Base-by-base conservation (phyloP, 805 yeast species). In the Candida nemodendra region DNA sequence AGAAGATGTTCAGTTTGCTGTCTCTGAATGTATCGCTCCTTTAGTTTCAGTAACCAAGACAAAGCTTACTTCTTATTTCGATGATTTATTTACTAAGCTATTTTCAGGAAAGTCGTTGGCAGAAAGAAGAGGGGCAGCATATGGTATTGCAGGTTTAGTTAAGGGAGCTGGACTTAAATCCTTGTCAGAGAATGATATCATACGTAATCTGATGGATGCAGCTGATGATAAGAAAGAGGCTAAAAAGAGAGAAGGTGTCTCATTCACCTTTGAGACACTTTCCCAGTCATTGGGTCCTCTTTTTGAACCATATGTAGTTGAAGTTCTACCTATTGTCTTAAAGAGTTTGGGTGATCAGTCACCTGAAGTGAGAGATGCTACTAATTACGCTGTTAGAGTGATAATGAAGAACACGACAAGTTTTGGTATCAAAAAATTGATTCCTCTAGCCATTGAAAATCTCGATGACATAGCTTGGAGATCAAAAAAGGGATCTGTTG, bases 401-500 rank as follows among this genome's bases (percentile, higher is more conserved):
- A 84, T 93, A 45, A 93, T 93, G 99, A 78, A 82, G 36, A 76
- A 81, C 52, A 87, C 98, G 4, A 89, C 98, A 2, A 80, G 95
- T 45, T 93, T 69, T 61, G 99, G 99, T 64, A 86, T 93, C 41
- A 85, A 84, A 56, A 81, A 83, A 48, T 72, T 93, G 60, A 89
- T 93, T 59, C 99, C 99, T 2, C 71, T 91, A 40, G 95, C 97
- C 0, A 76, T 91, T 42, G 76, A 80, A 22, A 87, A 86, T 49
- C 71, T 93, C 51, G 95, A 89, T 51, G 95, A 87, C 44, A 79
- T 82, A 39, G 83, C 95, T 0, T 93, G 99, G 99, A 76, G 99
- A 66, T 79, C 95, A 0, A 93, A 93, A 66, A 87, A 89, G 65
- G 99, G 98, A 4, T 86, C 98, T 5, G 98, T 93, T 14, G 98